Conservation (phyloP, 2,329 filamentous ascomycete species). For the Aspergillus uvarum region DNA sequence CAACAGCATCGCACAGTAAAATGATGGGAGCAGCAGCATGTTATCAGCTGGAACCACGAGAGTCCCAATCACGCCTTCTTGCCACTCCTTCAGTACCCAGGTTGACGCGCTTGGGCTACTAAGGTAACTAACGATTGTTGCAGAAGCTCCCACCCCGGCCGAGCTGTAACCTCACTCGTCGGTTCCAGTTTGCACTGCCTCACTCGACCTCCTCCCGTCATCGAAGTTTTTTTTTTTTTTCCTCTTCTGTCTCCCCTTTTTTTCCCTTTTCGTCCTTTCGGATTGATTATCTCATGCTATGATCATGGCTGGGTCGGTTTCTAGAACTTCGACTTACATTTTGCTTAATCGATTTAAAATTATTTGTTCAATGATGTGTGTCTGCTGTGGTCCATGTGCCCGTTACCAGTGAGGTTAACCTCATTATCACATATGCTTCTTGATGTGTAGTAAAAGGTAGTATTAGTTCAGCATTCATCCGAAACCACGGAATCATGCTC, state of each 20-base stretch:
- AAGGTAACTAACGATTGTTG: conserved; percentile 10
- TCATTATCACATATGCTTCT: too few species aligned
- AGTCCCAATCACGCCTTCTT: not conserved
- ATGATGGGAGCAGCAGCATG: not conserved
- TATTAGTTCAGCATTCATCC: not conserved
- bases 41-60: not conserved
- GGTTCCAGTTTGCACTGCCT: conserved; percentile 33
- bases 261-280: conserved; percentile 8
- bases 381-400: not conserved
- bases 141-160: conserved; percentile 11
- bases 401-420: too few species aligned
- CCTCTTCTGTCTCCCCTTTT: conserved; percentile 10
- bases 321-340: not conserved
- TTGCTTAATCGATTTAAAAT: not conserved
- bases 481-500: not conserved
- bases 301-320: not conserved
- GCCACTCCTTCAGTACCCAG: not conserved
- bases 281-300: not conserved
- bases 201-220: conserved; percentile 17
- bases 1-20: too few species aligned
- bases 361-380: not conserved
- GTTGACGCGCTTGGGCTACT: not conserved
- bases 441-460: too few species aligned
- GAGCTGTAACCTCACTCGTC: conserved; percentile 21
- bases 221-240: conserved; percentile 10